phyloP scores from a whole-genome alignment of 2,329 filamentous ascomycete species.

The Scedosporium aurantiacum region DNA sequence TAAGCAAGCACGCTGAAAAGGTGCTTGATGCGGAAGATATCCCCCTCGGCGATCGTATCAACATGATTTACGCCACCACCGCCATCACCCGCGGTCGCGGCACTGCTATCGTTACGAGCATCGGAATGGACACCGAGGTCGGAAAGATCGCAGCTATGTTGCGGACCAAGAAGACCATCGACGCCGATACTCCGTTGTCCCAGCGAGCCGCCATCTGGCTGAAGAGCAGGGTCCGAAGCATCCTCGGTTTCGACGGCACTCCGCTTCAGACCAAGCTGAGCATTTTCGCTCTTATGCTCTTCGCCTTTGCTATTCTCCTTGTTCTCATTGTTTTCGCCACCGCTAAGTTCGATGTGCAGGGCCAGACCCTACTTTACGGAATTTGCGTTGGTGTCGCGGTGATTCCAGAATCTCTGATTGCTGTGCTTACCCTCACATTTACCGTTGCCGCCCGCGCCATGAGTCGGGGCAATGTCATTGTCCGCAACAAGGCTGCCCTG shows the following conservation, averaged over 20 bases:
- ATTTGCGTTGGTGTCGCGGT: conserved; percentile 53
- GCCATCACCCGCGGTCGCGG: conserved; percentile 62
- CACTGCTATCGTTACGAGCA: conserved; percentile 56
- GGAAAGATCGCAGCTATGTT: conserved; percentile 65
- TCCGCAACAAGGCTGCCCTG: conserved; percentile 52
- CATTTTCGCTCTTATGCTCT: conserved; percentile 73
- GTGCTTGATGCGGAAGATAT: conserved; percentile 42
- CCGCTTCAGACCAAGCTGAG: conserved; percentile 77
- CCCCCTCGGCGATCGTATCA: conserved; percentile 57
- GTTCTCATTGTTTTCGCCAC: conserved; percentile 52
- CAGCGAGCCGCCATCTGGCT: conserved; percentile 33
- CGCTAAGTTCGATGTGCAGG: conserved; percentile 39
- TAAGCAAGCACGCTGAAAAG: conserved; percentile 51
- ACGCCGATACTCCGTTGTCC: conserved; percentile 21
- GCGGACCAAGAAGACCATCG: conserved; percentile 40
- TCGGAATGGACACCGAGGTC: conserved; percentile 65
- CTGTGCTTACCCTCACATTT: conserved; percentile 62
- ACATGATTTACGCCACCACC: conserved; percentile 61
- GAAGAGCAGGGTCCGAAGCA: conserved; percentile 33
- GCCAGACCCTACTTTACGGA: conserved; percentile 49
- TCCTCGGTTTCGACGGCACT: conserved; percentile 62
- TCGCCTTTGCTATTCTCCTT: conserved; percentile 55
- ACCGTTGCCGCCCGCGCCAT: conserved; percentile 55
- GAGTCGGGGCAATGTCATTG: conserved; percentile 53
- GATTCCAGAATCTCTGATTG: conserved; percentile 56